Evolutionary conservation across 2,329 filamentous ascomycete genomes (phyloP), one percentile per base, ranked within the genome.

Genomic region (Penicillium italicum): DNA sequence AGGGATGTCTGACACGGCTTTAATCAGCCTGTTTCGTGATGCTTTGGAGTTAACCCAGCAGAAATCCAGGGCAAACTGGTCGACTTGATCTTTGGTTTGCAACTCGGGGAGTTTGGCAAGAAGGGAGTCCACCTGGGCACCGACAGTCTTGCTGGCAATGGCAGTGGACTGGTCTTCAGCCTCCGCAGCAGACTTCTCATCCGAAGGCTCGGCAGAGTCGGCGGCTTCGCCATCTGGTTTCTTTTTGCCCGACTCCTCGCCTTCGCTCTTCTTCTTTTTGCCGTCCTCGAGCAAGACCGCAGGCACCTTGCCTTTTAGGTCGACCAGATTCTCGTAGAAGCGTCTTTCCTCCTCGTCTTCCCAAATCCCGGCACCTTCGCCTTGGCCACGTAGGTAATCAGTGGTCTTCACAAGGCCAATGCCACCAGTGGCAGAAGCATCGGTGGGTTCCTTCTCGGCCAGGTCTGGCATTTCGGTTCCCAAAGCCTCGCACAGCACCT

Each of bases 21-120:
- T 97, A 70, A 97, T 82, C 2, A 99, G 82, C 46, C 94, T 85
- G 72, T 99, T 99, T 31, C 95, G 86, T 0, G 95, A 99, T 10
- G 94, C 94, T 70, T 99, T 99, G 1, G 94, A 99, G 72, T 99
- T 99, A 57, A 99, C 80, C 68, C 97, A 99, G 76, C 94, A 97
- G 70, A 99, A 99, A 68, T 97, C 93, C 59, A 97, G 88, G 8
- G 95, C 94, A 44, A 90, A 86, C 71, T 97, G 88, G 69, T 99
- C 94, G 52, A 97, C 90, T 48, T 86, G 80, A 48, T 99, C 95
- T 69, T 97, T 97, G 68, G 84, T 93, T 36, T 90, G 93, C 50
- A 99, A 79, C 58, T 97, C 93, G 0, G 92, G 91, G n/a, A 99
- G 81, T 22, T 91, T 87, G 22, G 91, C 83, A 30, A 99, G 79